Evolutionary conservation across 345 rosid genomes (phyloP), one percentile per base, ranked within the genome.

Genomic region (Arabis hirsuta): DNA sequence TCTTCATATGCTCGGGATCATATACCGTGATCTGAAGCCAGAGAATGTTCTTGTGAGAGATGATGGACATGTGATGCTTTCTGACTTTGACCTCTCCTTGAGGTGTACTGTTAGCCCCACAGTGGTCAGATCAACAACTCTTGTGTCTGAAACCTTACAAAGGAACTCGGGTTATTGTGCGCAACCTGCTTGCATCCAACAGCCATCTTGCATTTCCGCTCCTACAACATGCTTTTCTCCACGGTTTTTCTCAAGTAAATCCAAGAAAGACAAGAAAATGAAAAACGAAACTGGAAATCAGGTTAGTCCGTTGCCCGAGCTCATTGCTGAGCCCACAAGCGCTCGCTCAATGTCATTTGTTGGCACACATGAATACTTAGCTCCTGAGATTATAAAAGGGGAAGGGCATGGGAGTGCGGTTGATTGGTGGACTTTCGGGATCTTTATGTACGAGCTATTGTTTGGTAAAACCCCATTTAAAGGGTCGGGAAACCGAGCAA

Each of bases 261-360:
- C 85, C 19, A 87, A 83, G 82, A 87, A 84, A 62, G 83, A 74
- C 38, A 73, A 78, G 59, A 87, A 84, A 61, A 58, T 80, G n/a
- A 84, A 81, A 72, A 85, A 80, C 52, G 69, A 74, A 55, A 78
- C 82, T 12, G 84, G 86, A 72, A 84, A 84, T 78, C 88, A 84
- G 79, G 87, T 84, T 48, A 85, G 80, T 48, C 90, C 91, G 13
- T 71, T 88, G 74, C 96, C 94, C 0, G 96, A 90, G 79, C 91
- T 90, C 50, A 75, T 90, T n/a, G 96, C 93, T 2, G 96, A 90
- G 84, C 96, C 96, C 53, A 90, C 91, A 22, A 85, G 81, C 32
- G 96, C 96, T 55, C 91, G 88, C 24, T 90, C 94, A 22, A 86
- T 88, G 96, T 90, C 96, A 11, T 90, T 90, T 64, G 96, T 90